phyloP scores from a whole-genome alignment of 768 basidiomycete species.

The Paxillus ammoniavirescens region DNA sequence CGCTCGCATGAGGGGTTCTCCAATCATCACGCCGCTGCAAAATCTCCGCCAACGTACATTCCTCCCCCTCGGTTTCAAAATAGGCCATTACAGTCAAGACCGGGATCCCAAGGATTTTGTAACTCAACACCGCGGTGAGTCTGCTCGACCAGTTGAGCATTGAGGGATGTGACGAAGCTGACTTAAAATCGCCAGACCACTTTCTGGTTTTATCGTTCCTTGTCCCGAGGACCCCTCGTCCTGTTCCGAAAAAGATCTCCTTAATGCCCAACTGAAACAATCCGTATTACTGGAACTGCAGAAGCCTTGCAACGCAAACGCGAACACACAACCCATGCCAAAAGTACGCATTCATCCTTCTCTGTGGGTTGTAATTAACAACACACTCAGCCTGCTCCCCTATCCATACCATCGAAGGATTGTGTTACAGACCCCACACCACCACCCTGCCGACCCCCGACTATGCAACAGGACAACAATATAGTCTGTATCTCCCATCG shows the following conservation, averaged over 20 bases:
- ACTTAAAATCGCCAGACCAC: slow-evolving; percentile 4
- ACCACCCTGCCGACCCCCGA: not conserved
- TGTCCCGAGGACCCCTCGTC: not conserved
- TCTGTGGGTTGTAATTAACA: not conserved
- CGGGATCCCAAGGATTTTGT: not conserved
- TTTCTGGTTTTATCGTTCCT: not conserved
- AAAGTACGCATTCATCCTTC: slow-evolving; percentile 2
- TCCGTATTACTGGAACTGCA: not conserved
- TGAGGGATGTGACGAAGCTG: not conserved
- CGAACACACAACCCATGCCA: not conserved
- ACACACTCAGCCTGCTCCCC: slow-evolving; percentile 1
- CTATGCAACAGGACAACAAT: slow-evolving; percentile 3
- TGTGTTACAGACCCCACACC: not conserved
- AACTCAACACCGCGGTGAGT: slow-evolving; percentile 8
- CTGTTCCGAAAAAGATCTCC: not conserved
- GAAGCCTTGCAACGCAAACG: not conserved
- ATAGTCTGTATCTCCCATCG: not conserved
- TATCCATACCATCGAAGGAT: not conserved
- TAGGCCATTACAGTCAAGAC: not conserved
- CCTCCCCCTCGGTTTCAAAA: slow-evolving; percentile 7
- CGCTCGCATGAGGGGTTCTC: not conserved
- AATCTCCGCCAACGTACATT: not conserved
- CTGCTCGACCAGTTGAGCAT: not conserved
- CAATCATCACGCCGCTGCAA: not conserved
- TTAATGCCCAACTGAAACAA: slow-evolving; percentile 6